A percentile compares a stretch with the other conserved stretches of the same genome.
phyloP scores from a whole-genome alignment of 1,139 yeast genomes.

The Magnusiomyces tetraspermus region DNA sequence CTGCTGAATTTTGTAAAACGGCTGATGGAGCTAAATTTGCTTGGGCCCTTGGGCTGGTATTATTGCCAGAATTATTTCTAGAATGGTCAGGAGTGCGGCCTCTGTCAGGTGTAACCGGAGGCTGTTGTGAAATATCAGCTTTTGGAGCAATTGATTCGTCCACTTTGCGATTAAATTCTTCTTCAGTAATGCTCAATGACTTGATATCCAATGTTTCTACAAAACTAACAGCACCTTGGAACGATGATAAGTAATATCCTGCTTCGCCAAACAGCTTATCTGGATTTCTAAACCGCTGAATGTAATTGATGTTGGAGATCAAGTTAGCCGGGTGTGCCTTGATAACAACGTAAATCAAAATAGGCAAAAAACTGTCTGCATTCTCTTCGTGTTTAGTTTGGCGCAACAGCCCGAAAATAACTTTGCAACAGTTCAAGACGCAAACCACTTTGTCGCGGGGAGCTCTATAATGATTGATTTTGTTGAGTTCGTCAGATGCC shows the following conservation, averaged over 20 bases:
- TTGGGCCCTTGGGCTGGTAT: slow-evolving; percentile 6
- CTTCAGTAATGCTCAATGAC: slow-evolving; percentile 52
- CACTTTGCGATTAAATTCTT: slow-evolving; percentile 45
- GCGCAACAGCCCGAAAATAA: slow-evolving; percentile 76
- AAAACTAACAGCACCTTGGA: slow-evolving; percentile 76
- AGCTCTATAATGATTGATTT: slow-evolving; percentile 75
- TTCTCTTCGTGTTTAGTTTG: slow-evolving; percentile 62
- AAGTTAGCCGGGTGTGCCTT: slow-evolving; percentile 55
- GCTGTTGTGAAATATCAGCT: slow-evolving; percentile 17
- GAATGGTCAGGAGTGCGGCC: slow-evolving; percentile 12
- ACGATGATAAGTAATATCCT: slow-evolving; percentile 76
- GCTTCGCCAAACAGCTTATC: slow-evolving; percentile 80
- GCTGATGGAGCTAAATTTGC: slow-evolving; percentile 26
- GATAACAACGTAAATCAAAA: slow-evolving; percentile 68
- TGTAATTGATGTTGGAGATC: slow-evolving; percentile 70
- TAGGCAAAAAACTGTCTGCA: slow-evolving; percentile 88
- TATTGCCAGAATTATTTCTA: background rate
- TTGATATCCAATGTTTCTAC: slow-evolving; percentile 50
- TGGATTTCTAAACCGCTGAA: slow-evolving; percentile 70
- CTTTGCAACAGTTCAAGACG: slow-evolving; percentile 81
- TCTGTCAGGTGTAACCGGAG: slow-evolving; percentile 25
- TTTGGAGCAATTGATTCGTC: slow-evolving; percentile 29
- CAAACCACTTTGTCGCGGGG: slow-evolving; percentile 94
- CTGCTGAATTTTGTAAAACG: slow-evolving; percentile 33
- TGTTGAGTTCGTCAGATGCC: slow-evolving; percentile 59